Evolutionary conservation across 805 yeast species (phyloP).

Genomic region (Cyberlindnera americana): DNA sequence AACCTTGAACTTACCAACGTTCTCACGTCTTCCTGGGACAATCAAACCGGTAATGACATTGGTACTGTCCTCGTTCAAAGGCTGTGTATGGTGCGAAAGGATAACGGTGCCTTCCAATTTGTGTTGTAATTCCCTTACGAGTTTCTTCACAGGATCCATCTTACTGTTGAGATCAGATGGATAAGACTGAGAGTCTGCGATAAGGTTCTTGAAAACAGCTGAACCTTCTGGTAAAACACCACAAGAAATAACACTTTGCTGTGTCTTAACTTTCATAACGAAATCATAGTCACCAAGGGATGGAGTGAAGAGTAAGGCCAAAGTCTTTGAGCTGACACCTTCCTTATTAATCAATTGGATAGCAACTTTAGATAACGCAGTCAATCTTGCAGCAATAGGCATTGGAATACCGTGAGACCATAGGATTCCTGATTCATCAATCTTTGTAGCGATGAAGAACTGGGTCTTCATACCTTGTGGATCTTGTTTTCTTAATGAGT

Average conservation of each 20-base stretch:
- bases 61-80: constrained; percentile 50
- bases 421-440: constrained; percentile 80
- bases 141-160: constrained; percentile 59
- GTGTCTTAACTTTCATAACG: constrained; percentile 54
- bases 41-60: constrained; percentile 78
- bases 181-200: constrained; percentile 29
- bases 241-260: constrained; percentile 41
- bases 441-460: constrained; percentile 76
- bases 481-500: constrained; percentile 67
- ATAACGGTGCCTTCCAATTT: constrained; percentile 66
- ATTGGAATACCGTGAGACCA: constrained; percentile 68
- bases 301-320: constrained; percentile 69
- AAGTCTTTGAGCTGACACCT: constrained; percentile 39
- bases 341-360: constrained; percentile 46
- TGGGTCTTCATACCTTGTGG: constrained; percentile 80
- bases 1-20: constrained; percentile 66
- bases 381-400: constrained; percentile 83
- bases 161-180: constrained; percentile 39
- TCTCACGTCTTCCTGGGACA: constrained; percentile 58
- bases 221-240: constrained; percentile 49
- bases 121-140: constrained; percentile 55
- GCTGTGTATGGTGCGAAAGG: constrained; percentile 58
- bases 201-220: constrained; percentile 57
- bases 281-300: constrained; percentile 84
- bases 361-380: constrained; percentile 82